phyloP scores from a whole-genome alignment of 1,139 yeast genomes.

The Scheffersomyces stambukii region DNA sequence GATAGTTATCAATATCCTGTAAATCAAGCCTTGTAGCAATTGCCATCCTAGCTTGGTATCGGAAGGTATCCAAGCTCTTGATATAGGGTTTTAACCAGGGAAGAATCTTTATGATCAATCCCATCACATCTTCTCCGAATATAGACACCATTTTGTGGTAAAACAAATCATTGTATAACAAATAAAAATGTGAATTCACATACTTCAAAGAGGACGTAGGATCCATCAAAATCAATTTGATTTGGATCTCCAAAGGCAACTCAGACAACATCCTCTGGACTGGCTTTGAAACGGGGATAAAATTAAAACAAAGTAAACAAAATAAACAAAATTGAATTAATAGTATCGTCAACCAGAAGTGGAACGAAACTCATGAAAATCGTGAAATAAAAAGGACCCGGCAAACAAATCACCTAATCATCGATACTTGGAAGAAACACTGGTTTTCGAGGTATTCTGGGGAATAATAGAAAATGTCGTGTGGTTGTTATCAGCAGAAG shows the following conservation, averaged over 20 bases:
- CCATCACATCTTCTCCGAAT: conserved; percentile 39
- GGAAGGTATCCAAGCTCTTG: conserved; percentile 45
- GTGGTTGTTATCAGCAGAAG: no score
- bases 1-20: conserved; percentile 11
- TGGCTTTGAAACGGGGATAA: neutral
- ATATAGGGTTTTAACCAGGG: conserved; percentile 44
- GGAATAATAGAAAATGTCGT: no score
- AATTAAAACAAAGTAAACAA: no score
- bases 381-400: no score
- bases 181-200: conserved; percentile 39
- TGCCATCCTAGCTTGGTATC: conserved; percentile 29
- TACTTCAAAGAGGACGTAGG: conserved; percentile 41
- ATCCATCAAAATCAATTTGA: conserved; percentile 33
- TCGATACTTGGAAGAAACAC: no score
- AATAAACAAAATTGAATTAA: no score
- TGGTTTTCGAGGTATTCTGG: no score
- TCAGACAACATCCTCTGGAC: conserved; percentile 17
- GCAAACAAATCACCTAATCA: no score
- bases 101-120: conserved; percentile 25
- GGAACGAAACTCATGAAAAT: no score
- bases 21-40: conserved; percentile 28
- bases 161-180: conserved; percentile 48
- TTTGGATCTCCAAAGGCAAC: conserved; percentile 52
- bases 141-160: conserved; percentile 37
- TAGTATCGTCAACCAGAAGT: no score